These are phyloP conservation scores for Linaria vulgaris DNA, from an alignment of 257 asterid species.

Conservation along the genomic window DNA sequence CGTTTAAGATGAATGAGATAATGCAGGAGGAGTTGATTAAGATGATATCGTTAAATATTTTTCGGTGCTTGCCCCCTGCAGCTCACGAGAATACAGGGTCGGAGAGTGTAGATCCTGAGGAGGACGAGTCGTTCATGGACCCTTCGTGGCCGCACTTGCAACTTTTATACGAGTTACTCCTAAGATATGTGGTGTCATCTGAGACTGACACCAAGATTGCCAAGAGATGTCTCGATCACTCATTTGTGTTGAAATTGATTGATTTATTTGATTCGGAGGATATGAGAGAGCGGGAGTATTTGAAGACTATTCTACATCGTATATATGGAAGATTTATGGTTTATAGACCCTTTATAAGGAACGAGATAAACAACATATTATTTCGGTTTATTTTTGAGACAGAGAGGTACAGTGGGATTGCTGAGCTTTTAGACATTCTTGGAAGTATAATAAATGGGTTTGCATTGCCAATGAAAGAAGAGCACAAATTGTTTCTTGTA, in stretches of 20 bases:
- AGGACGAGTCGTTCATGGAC: constrained; percentile 80
- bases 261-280: constrained; percentile 87
- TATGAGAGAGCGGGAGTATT: constrained; percentile 81
- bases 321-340: constrained; percentile 94
- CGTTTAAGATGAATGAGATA: constrained; percentile 75
- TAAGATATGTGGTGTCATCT: constrained; percentile 63
- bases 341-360: constrained; percentile 88
- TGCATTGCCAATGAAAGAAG: constrained; percentile 94
- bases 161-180: constrained; percentile 65
- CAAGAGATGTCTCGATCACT: constrained; percentile 80
- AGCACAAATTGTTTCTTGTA: constrained; percentile 78
- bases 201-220: constrained; percentile 79
- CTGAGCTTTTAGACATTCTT: constrained; percentile 83
- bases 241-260: constrained; percentile 70
- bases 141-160: constrained; percentile 92
- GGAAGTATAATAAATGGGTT: constrained; percentile 89
- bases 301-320: constrained; percentile 87
- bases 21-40: constrained; percentile 85
- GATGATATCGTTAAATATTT: constrained; percentile 73
- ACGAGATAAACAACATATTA: constrained; percentile 72
- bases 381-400: constrained; percentile 82
- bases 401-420: constrained; percentile 70
- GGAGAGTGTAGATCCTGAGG: constrained; percentile 69
- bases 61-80: constrained; percentile 79
- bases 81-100: constrained; percentile 58